phyloP scores from a whole-genome alignment of 768 basidiomycete species.

The Phylloporus rhodoxanthus region DNA sequence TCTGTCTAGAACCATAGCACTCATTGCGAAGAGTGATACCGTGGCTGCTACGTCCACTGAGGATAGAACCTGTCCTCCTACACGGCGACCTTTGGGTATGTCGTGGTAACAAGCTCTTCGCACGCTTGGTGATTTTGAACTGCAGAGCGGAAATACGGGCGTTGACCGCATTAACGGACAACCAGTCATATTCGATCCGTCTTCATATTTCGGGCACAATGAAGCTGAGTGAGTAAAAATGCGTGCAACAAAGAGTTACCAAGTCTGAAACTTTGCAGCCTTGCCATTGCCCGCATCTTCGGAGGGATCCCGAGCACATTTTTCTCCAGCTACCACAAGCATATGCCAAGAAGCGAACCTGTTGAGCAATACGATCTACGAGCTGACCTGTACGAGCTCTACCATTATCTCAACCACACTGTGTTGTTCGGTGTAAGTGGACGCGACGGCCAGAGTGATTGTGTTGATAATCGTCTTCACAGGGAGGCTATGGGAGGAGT shows the following conservation, averaged over 20 bases:
- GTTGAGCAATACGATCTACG: conserved; percentile 58
- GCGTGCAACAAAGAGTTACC: background rate
- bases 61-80: conserved; percentile 59
- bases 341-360: conserved; percentile 60
- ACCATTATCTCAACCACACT: conserved; percentile 80
- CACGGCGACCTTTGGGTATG: conserved; percentile 81
- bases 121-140: conserved; percentile 2
- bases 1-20: background rate
- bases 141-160: conserved; percentile 70
- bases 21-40: conserved; percentile 59
- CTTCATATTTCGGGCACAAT: conserved; percentile 74
- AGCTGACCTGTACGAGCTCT: conserved; percentile 67
- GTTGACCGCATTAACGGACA: conserved; percentile 45
- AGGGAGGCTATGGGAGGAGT: conserved; percentile 49
- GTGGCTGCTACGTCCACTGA: conserved; percentile 52
- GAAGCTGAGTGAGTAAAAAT: conserved; percentile 63
- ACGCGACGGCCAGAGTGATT: background rate
- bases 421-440: conserved; percentile 66
- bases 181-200: conserved; percentile 73
- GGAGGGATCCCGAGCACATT: conserved; percentile 66
- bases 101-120: background rate
- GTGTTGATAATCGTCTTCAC: background rate
- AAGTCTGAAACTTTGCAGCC: conserved; percentile 28
- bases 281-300: conserved; percentile 75
- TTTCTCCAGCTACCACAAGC: conserved; percentile 57